Conservation (phyloP, 352 stramenopile species). For the Phytopythium montanum region DNA sequence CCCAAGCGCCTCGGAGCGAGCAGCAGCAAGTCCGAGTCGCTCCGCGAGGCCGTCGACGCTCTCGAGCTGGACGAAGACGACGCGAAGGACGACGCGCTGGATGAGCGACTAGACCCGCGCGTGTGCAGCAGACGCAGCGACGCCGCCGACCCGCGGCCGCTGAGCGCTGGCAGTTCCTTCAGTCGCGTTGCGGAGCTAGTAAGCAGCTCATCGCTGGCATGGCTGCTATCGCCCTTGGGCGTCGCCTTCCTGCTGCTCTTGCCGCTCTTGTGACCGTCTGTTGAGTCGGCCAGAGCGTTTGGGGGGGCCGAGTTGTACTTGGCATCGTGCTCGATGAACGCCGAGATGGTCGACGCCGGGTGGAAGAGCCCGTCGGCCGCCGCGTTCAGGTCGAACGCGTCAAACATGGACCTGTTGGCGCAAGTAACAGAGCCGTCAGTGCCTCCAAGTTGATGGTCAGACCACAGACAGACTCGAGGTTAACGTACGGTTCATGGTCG, state of each 20-base stretch:
- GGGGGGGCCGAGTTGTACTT: slow-evolving; percentile 32
- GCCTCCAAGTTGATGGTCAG: not conserved
- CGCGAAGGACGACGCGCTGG: slow-evolving; percentile 13
- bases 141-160: not conserved
- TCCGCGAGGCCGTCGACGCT: slow-evolving; percentile 30
- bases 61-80: slow-evolving; percentile 11
- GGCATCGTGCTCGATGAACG: slow-evolving; percentile 75
- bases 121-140: slow-evolving; percentile 4
- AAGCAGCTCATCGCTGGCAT: not conserved
- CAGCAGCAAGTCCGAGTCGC: slow-evolving; percentile 62
- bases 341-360: slow-evolving; percentile 66
- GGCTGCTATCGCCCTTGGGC: not conserved
- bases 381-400: slow-evolving; percentile 52
- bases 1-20: slow-evolving; percentile 40
- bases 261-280: not conserved
- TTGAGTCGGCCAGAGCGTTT: not conserved
- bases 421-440: not conserved
- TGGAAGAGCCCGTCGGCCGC: slow-evolving; percentile 75
- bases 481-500: slow-evolving; percentile 5
- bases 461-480: not conserved
- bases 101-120: slow-evolving; percentile 13
- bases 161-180: slow-evolving; percentile 1
- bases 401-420: slow-evolving; percentile 60
- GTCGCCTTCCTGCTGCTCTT: not conserved
- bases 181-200: not conserved